phyloP scores from a whole-genome alignment of 352 stramenopile species.

The Phytophthora meadii region DNA sequence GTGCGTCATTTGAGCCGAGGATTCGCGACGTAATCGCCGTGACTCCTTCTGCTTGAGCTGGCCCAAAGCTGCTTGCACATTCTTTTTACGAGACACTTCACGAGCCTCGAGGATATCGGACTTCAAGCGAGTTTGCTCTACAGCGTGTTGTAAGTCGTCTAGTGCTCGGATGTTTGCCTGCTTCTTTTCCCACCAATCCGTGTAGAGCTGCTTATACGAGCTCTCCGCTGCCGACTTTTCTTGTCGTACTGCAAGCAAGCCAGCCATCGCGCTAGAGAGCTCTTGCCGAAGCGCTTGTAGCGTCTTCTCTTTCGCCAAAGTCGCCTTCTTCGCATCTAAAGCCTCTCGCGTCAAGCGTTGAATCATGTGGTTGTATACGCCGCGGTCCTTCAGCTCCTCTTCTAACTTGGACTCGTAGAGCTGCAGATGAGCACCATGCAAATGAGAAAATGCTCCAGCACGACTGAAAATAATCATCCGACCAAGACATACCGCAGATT shows the following conservation, averaged over 20 bases:
- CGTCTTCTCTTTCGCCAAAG: conserved; percentile 67
- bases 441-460: not conserved
- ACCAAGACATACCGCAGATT: conserved; percentile 55
- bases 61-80: conserved; percentile 72
- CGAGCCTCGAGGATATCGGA: conserved; percentile 80
- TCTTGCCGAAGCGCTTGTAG: conserved; percentile 65
- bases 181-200: conserved; percentile 75
- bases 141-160: conserved; percentile 78
- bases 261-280: conserved; percentile 54
- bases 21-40: conserved; percentile 74
- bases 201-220: conserved; percentile 69
- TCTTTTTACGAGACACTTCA: conserved; percentile 76
- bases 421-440: conserved; percentile 29
- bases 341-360: conserved; percentile 70
- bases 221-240: conserved; percentile 76
- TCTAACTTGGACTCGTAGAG: conserved; percentile 83
- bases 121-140: conserved; percentile 78
- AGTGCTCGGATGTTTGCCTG: conserved; percentile 76
- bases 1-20: conserved; percentile 74
- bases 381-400: conserved; percentile 70
- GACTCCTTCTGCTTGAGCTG: conserved; percentile 80
- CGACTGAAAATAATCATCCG: not conserved
- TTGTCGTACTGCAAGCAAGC: conserved; percentile 65
- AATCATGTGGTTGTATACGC: conserved; percentile 89
- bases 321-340: conserved; percentile 68